These are phyloP conservation scores for Tulasnella sp. DNA, from an alignment of 768 basidiomycete genomes.

Conservation along the genomic window DNA sequence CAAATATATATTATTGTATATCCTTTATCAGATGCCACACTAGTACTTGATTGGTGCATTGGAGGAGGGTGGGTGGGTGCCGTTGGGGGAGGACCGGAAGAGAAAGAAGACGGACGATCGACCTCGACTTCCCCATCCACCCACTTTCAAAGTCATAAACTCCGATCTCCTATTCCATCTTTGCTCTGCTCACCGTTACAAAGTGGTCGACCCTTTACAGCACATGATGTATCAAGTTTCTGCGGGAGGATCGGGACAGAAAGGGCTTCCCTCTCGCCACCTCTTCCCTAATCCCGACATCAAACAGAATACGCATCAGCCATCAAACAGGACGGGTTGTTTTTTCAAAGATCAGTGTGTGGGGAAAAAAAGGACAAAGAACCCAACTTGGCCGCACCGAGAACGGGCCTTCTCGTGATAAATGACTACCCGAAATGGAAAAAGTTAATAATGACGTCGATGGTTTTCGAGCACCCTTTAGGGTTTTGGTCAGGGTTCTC, in stretches of 20 bases:
- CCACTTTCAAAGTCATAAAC: background rate
- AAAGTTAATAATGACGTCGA: conserved; percentile 14
- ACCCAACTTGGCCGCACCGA: background rate
- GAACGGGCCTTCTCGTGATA: conserved; percentile 1
- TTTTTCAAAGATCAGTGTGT: background rate
- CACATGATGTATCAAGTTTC: background rate
- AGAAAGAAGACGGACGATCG: background rate
- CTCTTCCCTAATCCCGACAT: background rate
- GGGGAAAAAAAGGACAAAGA: background rate
- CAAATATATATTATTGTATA: no score
- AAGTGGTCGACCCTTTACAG: background rate
- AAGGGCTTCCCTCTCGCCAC: background rate
- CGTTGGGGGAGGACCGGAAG: background rate
- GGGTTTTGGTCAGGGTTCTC: background rate
- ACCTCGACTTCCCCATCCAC: background rate
- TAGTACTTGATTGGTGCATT: background rate
- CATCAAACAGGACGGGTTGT: background rate
- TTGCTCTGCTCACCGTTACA: background rate
- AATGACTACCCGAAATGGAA: background rate
- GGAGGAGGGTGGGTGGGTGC: background rate
- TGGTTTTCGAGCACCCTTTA: background rate
- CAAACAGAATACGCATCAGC: background rate
- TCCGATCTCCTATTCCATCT: background rate
- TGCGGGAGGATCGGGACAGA: background rate
- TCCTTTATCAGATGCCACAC: background rate